Conservation (phyloP, 164 flowering plant genomes). For the Macadamia tetraphylla region DNA sequence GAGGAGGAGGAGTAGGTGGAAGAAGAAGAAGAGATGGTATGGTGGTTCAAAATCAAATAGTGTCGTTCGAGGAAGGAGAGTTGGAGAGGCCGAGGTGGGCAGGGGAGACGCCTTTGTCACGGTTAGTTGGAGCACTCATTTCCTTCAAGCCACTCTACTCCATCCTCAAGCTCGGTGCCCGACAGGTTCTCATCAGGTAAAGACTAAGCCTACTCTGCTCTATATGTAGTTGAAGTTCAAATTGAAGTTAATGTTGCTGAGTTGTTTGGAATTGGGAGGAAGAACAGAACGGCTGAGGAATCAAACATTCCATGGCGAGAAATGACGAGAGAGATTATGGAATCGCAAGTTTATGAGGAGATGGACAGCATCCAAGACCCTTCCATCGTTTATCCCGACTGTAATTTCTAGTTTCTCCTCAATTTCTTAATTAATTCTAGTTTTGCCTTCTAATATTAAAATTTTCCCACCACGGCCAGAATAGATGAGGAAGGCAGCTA, state of each 20-base stretch:
- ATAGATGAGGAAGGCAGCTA: too few species aligned
- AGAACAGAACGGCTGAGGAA: conserved; percentile 69
- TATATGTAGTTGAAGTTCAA: too few species aligned
- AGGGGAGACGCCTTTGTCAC: conserved; percentile 60
- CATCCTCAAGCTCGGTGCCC: conserved; percentile 54
- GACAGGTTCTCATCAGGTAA: conserved; percentile 64
- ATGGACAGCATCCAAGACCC: conserved; percentile 43
- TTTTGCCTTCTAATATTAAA: too few species aligned
- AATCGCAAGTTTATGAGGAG: conserved; percentile 64
- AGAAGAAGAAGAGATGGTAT: conserved; percentile 5
- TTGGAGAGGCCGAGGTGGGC: conserved; percentile 55
- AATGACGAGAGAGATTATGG: conserved; percentile 55
- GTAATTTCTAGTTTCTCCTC: conserved; percentile 23
- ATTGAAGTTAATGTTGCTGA: too few species aligned
- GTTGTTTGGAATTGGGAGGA: neutral
- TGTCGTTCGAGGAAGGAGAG: conserved; percentile 42
- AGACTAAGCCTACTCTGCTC: too few species aligned
- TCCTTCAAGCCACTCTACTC: conserved; percentile 56
- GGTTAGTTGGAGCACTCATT: conserved; percentile 49
- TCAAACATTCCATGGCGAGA: conserved; percentile 65
- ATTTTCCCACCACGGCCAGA: too few species aligned
- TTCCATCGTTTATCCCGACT: conserved; percentile 54
- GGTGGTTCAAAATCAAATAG: neutral
- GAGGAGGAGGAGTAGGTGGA: conserved; percentile 2
- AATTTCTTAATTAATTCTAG: too few species aligned